Percentiles rank a stretch among this genome's conserved stretches.
These are phyloP conservation scores for Scleroderma citrinum DNA, from an alignment of 768 basidiomycete species.

Conservation along the genomic window DNA sequence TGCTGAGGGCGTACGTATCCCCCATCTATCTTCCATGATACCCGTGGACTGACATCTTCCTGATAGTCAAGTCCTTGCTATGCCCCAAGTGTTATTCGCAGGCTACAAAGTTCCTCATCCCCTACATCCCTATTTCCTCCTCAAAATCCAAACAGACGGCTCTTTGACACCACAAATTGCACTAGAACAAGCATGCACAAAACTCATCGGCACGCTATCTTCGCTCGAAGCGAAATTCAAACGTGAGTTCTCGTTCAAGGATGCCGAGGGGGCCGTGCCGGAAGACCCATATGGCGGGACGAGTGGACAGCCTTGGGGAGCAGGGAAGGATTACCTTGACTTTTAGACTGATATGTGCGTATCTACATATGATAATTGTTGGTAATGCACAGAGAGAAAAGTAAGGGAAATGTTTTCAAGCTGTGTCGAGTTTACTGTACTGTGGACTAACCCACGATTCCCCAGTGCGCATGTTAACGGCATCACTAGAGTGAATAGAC, in stretches of 20 bases:
- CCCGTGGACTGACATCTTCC: slow-evolving; percentile 3
- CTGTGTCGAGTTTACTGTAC: too few species aligned
- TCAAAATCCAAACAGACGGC: slow-evolving; percentile 96
- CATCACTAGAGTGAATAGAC: too few species aligned
- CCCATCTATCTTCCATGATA: background rate
- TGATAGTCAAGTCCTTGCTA: slow-evolving; percentile 79
- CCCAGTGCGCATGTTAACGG: too few species aligned
- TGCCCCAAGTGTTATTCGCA: slow-evolving; percentile 87
- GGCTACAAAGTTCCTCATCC: slow-evolving; percentile 99
- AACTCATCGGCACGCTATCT: slow-evolving; percentile 67
- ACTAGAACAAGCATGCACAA: slow-evolving; percentile 77
- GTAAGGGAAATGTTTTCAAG: too few species aligned
- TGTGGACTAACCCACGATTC: too few species aligned
- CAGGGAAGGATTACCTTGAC: slow-evolving; percentile 49
- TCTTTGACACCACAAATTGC: slow-evolving; percentile 73
- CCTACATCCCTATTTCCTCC: slow-evolving; percentile 86
- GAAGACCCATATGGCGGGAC: slow-evolving; percentile 52
- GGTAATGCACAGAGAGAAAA: too few species aligned
- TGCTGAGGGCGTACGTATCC: slow-evolving; percentile 81
- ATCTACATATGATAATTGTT: too few species aligned
- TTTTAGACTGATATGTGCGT: slow-evolving; percentile 31
- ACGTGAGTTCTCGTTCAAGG: slow-evolving; percentile 77
- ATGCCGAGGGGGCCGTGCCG: slow-evolving; percentile 45
- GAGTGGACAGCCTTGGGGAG: slow-evolving; percentile 38
- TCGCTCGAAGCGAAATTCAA: slow-evolving; percentile 73